A percentile compares a stretch with the other conserved stretches of the same genome.
Conservation (phyloP, 352 stramenopile species). For the Pythium biforme region DNA sequence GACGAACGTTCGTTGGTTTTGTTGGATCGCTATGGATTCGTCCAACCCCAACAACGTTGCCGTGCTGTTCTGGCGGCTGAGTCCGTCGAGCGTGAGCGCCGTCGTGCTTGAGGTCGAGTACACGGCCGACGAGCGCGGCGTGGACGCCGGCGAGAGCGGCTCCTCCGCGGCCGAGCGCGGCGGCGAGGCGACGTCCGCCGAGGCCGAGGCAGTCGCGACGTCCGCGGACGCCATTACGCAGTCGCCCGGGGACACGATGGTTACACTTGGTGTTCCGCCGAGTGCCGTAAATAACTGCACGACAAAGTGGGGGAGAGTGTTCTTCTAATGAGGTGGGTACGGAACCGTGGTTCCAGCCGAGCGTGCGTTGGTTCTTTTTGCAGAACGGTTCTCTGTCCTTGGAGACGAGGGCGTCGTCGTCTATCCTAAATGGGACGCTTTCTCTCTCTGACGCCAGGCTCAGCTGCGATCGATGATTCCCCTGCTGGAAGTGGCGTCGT, state of each 20-base stretch:
- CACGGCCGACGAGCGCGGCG: conserved; percentile 11
- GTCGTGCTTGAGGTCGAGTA: conserved; percentile 20
- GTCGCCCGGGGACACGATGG: not conserved
- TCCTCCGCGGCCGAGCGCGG: too few species aligned
- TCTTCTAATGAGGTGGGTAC: conserved; percentile 12
- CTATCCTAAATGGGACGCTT: too few species aligned
- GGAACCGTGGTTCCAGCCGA: too few species aligned
- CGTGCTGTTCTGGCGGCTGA: conserved; percentile 18
- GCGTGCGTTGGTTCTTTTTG: too few species aligned
- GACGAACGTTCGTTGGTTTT: not conserved
- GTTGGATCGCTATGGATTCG: conserved; percentile 2
- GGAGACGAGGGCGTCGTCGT: not conserved
- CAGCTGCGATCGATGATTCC: not conserved
- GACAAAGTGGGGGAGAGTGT: too few species aligned
- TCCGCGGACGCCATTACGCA: conserved; percentile 10
- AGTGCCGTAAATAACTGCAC: not conserved
- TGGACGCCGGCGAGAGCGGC: conserved; percentile 7
- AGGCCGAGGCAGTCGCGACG: not conserved
- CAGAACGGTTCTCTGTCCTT: conserved; percentile 2
- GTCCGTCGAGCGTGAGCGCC: conserved; percentile 7
- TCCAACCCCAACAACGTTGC: conserved; percentile 3
- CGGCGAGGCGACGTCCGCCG: conserved; percentile 9
- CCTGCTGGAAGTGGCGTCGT: not conserved
- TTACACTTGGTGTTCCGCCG: too few species aligned
- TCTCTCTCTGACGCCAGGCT: conserved; percentile 13